Evolutionary conservation across 2,329 filamentous ascomycete genomes (phyloP).

Genomic region (Talaromyces sp.): DNA sequence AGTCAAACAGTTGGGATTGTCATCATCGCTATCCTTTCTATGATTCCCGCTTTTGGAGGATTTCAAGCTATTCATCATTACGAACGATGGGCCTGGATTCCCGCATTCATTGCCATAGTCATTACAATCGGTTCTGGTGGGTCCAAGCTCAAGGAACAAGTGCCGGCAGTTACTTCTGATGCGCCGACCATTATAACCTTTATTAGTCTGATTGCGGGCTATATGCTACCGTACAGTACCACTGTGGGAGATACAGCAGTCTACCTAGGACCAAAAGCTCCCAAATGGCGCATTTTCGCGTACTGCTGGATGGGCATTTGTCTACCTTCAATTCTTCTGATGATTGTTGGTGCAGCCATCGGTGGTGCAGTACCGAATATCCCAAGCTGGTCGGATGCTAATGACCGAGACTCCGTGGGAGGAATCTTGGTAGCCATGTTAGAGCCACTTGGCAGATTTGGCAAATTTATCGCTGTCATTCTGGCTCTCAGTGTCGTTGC

Average conservation of each 20-base stretch:
- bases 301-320: slow-evolving; percentile 70
- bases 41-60: slow-evolving; percentile 68
- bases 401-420: slow-evolving; percentile 65
- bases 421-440: slow-evolving; percentile 66
- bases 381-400: slow-evolving; percentile 1
- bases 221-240: slow-evolving; percentile 70
- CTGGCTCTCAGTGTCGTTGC: slow-evolving; percentile 66
- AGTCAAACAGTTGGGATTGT: slow-evolving; percentile 68
- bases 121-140: slow-evolving; percentile 60
- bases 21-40: slow-evolving; percentile 66
- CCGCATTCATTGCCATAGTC: slow-evolving; percentile 69
- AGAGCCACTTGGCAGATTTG: slow-evolving; percentile 61
- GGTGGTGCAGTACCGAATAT: not conserved
- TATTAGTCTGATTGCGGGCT: slow-evolving; percentile 65
- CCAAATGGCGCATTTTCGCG: slow-evolving; percentile 58
- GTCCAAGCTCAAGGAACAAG: slow-evolving; percentile 33
- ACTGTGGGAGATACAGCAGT: slow-evolving; percentile 52
- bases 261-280: slow-evolving; percentile 62
- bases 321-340: slow-evolving; percentile 67
- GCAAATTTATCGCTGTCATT: slow-evolving; percentile 68
- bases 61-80: slow-evolving; percentile 75
- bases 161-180: slow-evolving; percentile 58
- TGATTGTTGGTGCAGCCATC: slow-evolving; percentile 70
- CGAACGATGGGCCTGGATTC: slow-evolving; percentile 73
- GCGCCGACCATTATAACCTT: slow-evolving; percentile 65